Conservation (phyloP, 1,139 yeast species). For the Pneumocystis jirovecii region DNA sequence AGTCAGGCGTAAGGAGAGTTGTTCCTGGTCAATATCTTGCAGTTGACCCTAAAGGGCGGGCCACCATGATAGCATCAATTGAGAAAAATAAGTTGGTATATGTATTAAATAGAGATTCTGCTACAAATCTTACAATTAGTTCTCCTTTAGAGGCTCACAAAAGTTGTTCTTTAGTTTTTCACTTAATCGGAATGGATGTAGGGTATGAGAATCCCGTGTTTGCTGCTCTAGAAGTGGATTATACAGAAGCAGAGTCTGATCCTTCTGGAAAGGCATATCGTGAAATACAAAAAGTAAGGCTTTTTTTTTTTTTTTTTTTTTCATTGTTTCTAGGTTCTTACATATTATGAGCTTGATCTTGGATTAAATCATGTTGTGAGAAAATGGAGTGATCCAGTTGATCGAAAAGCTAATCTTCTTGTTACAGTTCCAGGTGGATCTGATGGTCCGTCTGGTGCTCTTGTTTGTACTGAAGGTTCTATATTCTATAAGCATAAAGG, state of each 20-base stretch:
- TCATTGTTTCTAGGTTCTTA: slow-evolving; percentile 24
- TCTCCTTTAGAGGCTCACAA: slow-evolving; percentile 63
- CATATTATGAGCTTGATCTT: slow-evolving; percentile 67
- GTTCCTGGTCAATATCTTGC: slow-evolving; percentile 68
- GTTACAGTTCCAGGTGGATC: slow-evolving; percentile 36
- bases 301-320: slow-evolving; percentile 13
- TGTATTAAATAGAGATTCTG: slow-evolving; percentile 36
- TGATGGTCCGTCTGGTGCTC: slow-evolving; percentile 48
- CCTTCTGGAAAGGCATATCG: slow-evolving; percentile 18
- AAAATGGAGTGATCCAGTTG: slow-evolving; percentile 32
- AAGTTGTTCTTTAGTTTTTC: slow-evolving; percentile 39
- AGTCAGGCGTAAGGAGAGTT: slow-evolving; percentile 59
- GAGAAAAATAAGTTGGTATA: slow-evolving; percentile 61
- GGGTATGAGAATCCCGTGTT: slow-evolving; percentile 71
- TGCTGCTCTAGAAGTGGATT: slow-evolving; percentile 64
- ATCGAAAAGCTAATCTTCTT: slow-evolving; percentile 31
- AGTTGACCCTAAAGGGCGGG: slow-evolving; percentile 59
- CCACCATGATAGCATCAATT: slow-evolving; percentile 53
- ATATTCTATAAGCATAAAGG: slow-evolving; percentile 33
- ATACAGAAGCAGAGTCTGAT: slow-evolving; percentile 20
- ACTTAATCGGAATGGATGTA: slow-evolving; percentile 49
- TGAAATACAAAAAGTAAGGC: slow-evolving; percentile 11
- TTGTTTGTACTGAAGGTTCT: slow-evolving; percentile 36
- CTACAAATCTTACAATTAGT: slow-evolving; percentile 37
- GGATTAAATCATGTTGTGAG: slow-evolving; percentile 66